Percentiles rank a stretch among this genome's conserved stretches.
Conservation (phyloP, 2,329 filamentous ascomycete genomes). For the Cercospora janseana region DNA sequence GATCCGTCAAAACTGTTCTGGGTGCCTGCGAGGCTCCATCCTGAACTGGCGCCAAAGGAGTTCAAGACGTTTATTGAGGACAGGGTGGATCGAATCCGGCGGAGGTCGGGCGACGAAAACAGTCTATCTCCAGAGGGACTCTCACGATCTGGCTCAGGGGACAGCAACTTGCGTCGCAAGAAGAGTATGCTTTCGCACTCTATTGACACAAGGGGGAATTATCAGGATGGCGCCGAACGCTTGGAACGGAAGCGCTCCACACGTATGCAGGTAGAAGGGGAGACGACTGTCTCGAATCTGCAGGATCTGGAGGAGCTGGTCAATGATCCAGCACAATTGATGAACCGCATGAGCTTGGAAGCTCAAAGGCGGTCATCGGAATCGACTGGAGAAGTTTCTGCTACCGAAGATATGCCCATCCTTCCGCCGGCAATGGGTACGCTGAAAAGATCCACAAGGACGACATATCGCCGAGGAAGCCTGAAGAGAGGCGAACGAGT, state of each 20-base stretch:
- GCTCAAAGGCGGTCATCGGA: constrained; percentile 38
- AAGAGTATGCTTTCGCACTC: constrained; percentile 95
- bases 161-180: constrained; percentile 71
- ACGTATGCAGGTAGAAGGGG: constrained; percentile 44
- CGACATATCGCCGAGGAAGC: constrained; percentile 87
- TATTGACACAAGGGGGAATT: constrained; percentile 73
- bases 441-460: constrained; percentile 84
- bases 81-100: constrained; percentile 82
- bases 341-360: constrained; percentile 66
- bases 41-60: constrained; percentile 89
- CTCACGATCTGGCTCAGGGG: constrained; percentile 55
- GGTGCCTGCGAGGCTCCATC: constrained; percentile 92
- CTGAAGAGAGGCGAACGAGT: constrained; percentile 73
- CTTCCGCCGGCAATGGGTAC: constrained; percentile 70
- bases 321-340: constrained; percentile 70
- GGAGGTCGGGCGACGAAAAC: constrained; percentile 70
- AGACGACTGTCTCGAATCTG: constrained; percentile 61
- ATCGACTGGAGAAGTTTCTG: constrained; percentile 40
- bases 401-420: constrained; percentile 76
- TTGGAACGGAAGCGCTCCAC: constrained; percentile 70
- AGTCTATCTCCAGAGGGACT: constrained; percentile 59
- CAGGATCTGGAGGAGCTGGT: constrained; percentile 75
- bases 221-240: constrained; percentile 79
- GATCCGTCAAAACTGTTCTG: constrained; percentile 88
- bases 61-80: constrained; percentile 97